A percentile compares a stretch with the other conserved stretches of the same genome.
Conservation (phyloP, 1,284 basidiomycete species). For the Butyriboletus appendiculatus region DNA sequence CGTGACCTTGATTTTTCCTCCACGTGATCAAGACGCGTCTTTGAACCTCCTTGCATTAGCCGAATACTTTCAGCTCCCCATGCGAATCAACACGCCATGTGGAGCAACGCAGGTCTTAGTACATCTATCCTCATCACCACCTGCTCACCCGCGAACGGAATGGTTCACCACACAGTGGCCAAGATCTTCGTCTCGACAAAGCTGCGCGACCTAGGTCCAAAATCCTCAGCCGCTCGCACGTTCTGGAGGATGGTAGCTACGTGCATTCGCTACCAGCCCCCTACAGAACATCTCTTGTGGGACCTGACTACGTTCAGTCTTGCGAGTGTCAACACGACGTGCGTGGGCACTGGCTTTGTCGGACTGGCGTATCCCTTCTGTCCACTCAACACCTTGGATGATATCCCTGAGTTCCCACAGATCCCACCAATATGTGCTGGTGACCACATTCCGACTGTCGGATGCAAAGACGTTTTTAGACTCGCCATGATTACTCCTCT, state of each 20-base stretch:
- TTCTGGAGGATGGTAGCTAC: constrained; percentile 31
- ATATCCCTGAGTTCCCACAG: constrained; percentile 22
- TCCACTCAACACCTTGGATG: constrained; percentile 10
- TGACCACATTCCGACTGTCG: not conserved
- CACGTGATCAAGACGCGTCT: constrained; percentile 28
- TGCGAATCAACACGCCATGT: constrained; percentile 16
- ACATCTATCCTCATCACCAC: constrained; percentile 31
- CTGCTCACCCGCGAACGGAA: constrained; percentile 27
- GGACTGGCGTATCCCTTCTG: constrained; percentile 16
- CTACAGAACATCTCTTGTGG: constrained; percentile 23
- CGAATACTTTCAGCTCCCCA: not conserved
- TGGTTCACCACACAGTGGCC: constrained; percentile 30
- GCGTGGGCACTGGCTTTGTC: constrained; percentile 26
- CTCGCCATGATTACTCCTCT: constrained; percentile 25
- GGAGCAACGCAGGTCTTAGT: constrained; percentile 31
- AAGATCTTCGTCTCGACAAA: constrained; percentile 30
- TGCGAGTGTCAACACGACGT: constrained; percentile 25
- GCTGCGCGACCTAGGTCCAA: constrained; percentile 29
- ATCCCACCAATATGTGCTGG: constrained; percentile 19
- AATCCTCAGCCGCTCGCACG: constrained; percentile 20
- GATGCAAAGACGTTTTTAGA: constrained; percentile 12
- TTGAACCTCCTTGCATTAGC: not conserved
- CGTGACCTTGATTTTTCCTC: constrained; percentile 13
- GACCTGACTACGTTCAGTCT: constrained; percentile 28
- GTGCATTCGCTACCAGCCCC: constrained; percentile 30